A percentile compares a stretch with the other conserved stretches of the same genome.
Conservation (phyloP, 169 alveolate genomes). For the Eimeria falciformis region DNA sequence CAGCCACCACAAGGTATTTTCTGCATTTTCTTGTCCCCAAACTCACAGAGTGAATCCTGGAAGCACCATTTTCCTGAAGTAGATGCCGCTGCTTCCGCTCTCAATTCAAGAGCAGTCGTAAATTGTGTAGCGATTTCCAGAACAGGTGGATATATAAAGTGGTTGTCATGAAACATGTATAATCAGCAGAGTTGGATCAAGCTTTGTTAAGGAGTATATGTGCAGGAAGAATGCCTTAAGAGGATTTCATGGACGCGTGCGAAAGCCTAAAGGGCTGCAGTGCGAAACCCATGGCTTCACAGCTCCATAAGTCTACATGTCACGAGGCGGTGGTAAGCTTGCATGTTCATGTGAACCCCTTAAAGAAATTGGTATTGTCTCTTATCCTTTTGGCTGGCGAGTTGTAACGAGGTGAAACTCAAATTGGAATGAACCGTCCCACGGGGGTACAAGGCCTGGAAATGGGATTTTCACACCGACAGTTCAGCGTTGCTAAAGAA, state of each 20-base stretch:
- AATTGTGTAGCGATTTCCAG: neutral
- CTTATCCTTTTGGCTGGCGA: too few relatives aligned
- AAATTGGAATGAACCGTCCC: too few relatives aligned
- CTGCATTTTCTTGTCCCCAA: neutral
- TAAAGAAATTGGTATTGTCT: too few relatives aligned
- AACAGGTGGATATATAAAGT: neutral
- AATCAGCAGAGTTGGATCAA: neutral
- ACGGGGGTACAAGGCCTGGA: too few relatives aligned
- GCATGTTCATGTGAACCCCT: too few relatives aligned
- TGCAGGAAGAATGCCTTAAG: neutral
- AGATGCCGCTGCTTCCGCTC: neutral
- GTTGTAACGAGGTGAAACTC: too few relatives aligned
- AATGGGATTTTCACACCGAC: too few relatives aligned
- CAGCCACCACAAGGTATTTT: neutral
- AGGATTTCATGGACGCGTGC: neutral
- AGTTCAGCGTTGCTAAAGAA: too few relatives aligned
- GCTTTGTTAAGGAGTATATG: neutral
- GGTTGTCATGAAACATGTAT: neutral
- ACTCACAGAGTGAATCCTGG: conserved; percentile 56
- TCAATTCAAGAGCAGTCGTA: neutral
- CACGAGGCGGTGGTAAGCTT: too few relatives aligned
- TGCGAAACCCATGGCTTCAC: neutral
- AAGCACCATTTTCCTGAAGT: conserved; percentile 31
- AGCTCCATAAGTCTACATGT: too few relatives aligned
- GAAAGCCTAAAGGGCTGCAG: neutral